These are phyloP conservation scores for Posidonia australis DNA, from an alignment of 106 monocot species.

Conservation along the genomic window DNA sequence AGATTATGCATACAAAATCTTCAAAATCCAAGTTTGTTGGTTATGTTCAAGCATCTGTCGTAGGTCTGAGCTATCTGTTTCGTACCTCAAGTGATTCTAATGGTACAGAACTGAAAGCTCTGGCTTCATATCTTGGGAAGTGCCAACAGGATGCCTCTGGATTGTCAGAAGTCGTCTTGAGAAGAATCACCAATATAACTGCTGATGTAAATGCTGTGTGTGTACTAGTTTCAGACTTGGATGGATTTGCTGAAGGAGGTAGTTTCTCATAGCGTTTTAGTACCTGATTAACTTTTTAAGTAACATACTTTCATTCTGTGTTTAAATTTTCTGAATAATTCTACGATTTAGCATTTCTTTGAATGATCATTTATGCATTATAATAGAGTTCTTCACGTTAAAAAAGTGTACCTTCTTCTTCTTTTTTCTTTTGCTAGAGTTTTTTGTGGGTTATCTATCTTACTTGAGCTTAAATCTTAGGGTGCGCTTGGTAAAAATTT, in stretches of 20 bases:
- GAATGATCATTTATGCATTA: too few species aligned
- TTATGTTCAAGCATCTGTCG: conserved; percentile 56
- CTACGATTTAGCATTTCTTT: too few species aligned
- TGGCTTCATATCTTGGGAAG: conserved; percentile 47
- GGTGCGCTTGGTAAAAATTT: too few species aligned
- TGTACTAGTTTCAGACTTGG: conserved; percentile 40
- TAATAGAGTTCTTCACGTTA: too few species aligned
- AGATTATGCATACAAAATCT: conserved; percentile 15
- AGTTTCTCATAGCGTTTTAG: not conserved
- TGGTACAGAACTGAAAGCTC: conserved; percentile 39
- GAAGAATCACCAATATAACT: conserved; percentile 52
- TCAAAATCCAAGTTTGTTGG: conserved; percentile 31
- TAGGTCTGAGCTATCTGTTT: conserved; percentile 71
- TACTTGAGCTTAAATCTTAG: too few species aligned
- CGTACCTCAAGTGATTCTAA: conserved; percentile 26
- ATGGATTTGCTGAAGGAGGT: conserved; percentile 46
- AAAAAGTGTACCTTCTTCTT: too few species aligned
- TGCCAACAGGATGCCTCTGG: conserved; percentile 31
- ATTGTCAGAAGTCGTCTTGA: conserved; percentile 53
- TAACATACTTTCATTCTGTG: not conserved
- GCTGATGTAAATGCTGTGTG: conserved; percentile 86
- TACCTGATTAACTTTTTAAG: not conserved
- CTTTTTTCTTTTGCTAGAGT: too few species aligned
- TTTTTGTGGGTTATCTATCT: too few species aligned
- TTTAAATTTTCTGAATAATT: too few species aligned